These are phyloP conservation scores for Penicillium macrosclerotiorum DNA, from an alignment of 495 filamentous ascomycete genomes.

Conservation along the genomic window DNA sequence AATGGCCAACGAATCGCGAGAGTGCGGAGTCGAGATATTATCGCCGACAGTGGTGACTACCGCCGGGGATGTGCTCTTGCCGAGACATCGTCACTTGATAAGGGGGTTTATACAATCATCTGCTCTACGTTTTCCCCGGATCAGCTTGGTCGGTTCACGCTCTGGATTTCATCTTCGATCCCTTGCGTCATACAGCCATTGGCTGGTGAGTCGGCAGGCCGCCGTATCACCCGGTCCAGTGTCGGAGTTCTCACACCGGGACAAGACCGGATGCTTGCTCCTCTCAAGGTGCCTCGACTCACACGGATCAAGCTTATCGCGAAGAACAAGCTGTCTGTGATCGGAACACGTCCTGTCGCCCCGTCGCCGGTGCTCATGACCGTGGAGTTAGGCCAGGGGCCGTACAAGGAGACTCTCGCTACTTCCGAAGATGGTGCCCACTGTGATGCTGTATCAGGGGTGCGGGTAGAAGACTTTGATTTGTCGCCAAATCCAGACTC, in stretches of 20 bases:
- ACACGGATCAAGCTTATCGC: slow-evolving; percentile 58
- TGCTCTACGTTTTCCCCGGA: slow-evolving; percentile 83
- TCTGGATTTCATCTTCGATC: slow-evolving; percentile 64
- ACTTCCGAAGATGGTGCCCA: slow-evolving; percentile 63
- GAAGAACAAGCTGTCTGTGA: slow-evolving; percentile 37
- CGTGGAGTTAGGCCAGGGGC: slow-evolving; percentile 66
- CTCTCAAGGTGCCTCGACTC: slow-evolving; percentile 50
- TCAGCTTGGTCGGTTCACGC: slow-evolving; percentile 69
- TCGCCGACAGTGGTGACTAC: slow-evolving; percentile 81
- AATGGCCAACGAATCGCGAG: slow-evolving; percentile 64
- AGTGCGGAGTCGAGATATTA: slow-evolving; percentile 71
- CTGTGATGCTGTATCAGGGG: slow-evolving; percentile 62
- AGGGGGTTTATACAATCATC: slow-evolving; percentile 81
- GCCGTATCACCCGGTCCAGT: slow-evolving; percentile 52
- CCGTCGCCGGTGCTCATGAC: slow-evolving; percentile 60
- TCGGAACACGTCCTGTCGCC: slow-evolving; percentile 34
- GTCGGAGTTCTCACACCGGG: slow-evolving; percentile 50
- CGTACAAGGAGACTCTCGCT: slow-evolving; percentile 59
- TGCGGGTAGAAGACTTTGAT: slow-evolving; percentile 71
- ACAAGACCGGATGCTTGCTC: slow-evolving; percentile 50
- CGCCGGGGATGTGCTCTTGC: slow-evolving; percentile 72
- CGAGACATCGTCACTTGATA: slow-evolving; percentile 52
- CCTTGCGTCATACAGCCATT: slow-evolving; percentile 54
- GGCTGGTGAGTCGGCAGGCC: slow-evolving; percentile 65
- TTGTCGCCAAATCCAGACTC: slow-evolving; percentile 54